phyloP scores from a whole-genome alignment of 805 yeast genomes.

The Candida suzukii region DNA sequence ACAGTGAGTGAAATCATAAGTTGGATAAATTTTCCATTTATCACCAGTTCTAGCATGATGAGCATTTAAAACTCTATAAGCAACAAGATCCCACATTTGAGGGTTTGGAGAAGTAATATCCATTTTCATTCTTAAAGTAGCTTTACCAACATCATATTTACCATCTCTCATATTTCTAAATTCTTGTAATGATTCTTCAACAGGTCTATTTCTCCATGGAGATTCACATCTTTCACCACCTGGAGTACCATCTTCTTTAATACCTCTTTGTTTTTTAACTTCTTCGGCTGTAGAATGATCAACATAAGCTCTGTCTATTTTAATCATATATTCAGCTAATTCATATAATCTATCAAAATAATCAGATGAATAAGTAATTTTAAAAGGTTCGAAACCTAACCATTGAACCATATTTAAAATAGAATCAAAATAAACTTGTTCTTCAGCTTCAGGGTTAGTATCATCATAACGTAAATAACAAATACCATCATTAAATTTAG shows the following conservation, averaged over 20 bases:
- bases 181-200: slow-evolving; percentile 69
- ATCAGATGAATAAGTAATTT: slow-evolving; percentile 92
- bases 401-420: slow-evolving; percentile 81
- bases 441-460: slow-evolving; percentile 98
- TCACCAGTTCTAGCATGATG: slow-evolving; percentile 95
- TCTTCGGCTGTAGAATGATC: slow-evolving; percentile 92
- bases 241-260: slow-evolving; percentile 83
- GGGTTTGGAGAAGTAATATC: slow-evolving; percentile 87
- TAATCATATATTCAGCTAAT: slow-evolving; percentile 78
- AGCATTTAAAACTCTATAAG: slow-evolving; percentile 88
- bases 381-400: slow-evolving; percentile 94
- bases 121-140: slow-evolving; percentile 95
- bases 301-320: slow-evolving; percentile 72
- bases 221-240: slow-evolving; percentile 92
- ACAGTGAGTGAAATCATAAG: slow-evolving; percentile 98
- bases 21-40: slow-evolving; percentile 97
- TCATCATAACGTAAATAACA: slow-evolving; percentile 95
- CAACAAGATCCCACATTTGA: slow-evolving; percentile 99
- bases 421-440: slow-evolving; percentile 80
- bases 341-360: slow-evolving; percentile 86
- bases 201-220: slow-evolving; percentile 60
- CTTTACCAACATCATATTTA: slow-evolving; percentile 80
- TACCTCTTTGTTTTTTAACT: slow-evolving; percentile 84
- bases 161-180: slow-evolving; percentile 94
- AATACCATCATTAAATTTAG: slow-evolving; percentile 75